phyloP scores from a whole-genome alignment of 2,329 filamentous ascomycete genomes.

The Paramyrothecium sp. region DNA sequence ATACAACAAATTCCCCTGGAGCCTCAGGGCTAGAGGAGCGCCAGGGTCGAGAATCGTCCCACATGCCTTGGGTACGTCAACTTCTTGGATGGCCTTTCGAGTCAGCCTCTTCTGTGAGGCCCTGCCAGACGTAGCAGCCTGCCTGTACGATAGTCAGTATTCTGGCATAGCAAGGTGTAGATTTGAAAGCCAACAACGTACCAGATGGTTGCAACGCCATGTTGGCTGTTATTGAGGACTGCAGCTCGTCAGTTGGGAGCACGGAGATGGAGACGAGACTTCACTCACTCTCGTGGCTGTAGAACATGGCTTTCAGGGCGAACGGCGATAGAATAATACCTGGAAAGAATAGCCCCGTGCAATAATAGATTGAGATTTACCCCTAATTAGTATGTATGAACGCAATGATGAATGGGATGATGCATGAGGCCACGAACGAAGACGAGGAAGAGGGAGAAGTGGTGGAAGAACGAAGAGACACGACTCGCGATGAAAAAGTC shows the following conservation, averaged over 20 bases:
- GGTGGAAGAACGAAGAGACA: not conserved
- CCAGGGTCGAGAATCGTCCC: constrained; percentile 79
- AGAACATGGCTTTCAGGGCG: constrained; percentile 67
- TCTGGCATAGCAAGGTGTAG: rapidly evolving
- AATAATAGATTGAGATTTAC: no score
- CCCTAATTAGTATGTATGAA: no score
- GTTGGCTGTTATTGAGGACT: constrained; percentile 81
- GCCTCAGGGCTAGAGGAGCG: constrained; percentile 82
- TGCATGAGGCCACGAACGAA: not conserved
- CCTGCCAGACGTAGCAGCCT: constrained; percentile 85
- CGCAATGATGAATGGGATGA: not conserved
- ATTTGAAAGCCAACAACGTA: constrained; percentile 43
- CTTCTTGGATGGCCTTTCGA: constrained; percentile 82
- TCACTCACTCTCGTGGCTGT: constrained; percentile 83
- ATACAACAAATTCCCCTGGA: constrained; percentile 86
- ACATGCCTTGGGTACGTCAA: constrained; percentile 84
- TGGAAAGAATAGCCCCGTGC: constrained; percentile 7
- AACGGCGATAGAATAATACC: not conserved
- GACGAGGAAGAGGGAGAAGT: not conserved
- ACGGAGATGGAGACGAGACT: not conserved
- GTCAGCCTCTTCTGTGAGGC: constrained; percentile 71
- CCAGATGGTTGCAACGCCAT: constrained; percentile 96
- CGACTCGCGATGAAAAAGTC: constrained; percentile 1
- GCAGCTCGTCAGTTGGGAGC: constrained; percentile 18
- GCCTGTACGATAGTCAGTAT: constrained; percentile 51